A percentile compares a stretch with the other conserved stretches of the same genome.
These are phyloP conservation scores for Apiospora aurea DNA, from an alignment of 2,329 filamentous ascomycete species.

Conservation along the genomic window DNA sequence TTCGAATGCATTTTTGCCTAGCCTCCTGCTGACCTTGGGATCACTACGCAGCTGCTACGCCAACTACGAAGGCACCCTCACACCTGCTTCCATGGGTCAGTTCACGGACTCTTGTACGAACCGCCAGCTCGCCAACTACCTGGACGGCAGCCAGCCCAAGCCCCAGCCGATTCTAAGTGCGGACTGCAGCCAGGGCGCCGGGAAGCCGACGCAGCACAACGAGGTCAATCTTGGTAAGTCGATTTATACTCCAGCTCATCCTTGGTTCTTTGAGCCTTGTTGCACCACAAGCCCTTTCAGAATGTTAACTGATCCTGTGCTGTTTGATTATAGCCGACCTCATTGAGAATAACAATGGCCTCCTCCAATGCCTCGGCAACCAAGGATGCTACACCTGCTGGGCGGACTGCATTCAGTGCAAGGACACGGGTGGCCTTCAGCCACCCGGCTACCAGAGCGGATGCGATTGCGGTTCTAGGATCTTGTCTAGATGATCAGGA, in stretches of 20 bases:
- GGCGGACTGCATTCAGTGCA: neutral
- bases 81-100: neutral
- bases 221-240: slow-evolving; percentile 12
- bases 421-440: neutral
- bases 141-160: neutral
- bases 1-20: neutral
- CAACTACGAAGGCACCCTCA: slow-evolving; percentile 11
- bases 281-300: neutral
- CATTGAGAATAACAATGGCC: neutral
- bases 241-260: neutral
- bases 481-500: neutral
- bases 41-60: neutral
- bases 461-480: neutral
- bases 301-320: neutral
- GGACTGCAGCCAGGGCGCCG: slow-evolving; percentile 1
- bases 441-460: neutral
- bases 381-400: neutral
- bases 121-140: neutral
- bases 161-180: slow-evolving; percentile 3
- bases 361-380: neutral
- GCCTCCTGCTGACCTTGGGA: neutral
- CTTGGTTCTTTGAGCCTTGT: no score
- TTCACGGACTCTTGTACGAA: neutral
- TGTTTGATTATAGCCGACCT: neutral
- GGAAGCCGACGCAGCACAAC: neutral